phyloP scores from a whole-genome alignment of 1,139 yeast genomes.

The Taphrina confusa region DNA sequence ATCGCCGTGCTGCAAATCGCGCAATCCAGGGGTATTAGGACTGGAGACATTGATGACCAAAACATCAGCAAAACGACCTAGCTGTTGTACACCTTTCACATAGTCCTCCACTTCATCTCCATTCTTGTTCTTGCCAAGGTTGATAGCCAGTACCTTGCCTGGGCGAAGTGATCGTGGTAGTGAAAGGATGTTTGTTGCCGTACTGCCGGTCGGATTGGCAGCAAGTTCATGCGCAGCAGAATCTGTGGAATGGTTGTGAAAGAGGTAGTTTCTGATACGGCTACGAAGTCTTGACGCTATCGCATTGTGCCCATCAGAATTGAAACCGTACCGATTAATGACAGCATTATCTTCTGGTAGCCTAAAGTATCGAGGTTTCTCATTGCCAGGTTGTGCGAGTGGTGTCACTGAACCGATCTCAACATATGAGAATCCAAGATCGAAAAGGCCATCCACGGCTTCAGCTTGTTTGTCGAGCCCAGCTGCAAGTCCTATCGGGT shows the following conservation, averaged over 20 bases:
- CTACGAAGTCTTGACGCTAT: conserved; percentile 66
- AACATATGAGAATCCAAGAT: conserved; percentile 81
- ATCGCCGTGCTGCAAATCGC: conserved; percentile 78
- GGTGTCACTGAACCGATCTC: conserved; percentile 96
- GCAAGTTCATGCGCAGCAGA: conserved; percentile 34
- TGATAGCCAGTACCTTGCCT: conserved; percentile 72
- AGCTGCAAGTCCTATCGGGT: conserved; percentile 92
- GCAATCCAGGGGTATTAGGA: conserved; percentile 93
- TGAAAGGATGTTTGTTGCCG: conserved; percentile 41
- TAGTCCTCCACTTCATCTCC: conserved; percentile 91
- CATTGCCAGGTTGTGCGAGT: conserved; percentile 80
- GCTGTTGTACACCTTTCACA: conserved; percentile 73
- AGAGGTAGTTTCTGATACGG: conserved; percentile 53
- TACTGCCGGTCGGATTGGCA: conserved; percentile 36
- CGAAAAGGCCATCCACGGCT: conserved; percentile 79
- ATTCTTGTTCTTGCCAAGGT: conserved; percentile 85
- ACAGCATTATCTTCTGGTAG: conserved; percentile 83
- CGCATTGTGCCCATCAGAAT: conserved; percentile 79
- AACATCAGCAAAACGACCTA: conserved; percentile 85
- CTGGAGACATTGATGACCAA: conserved; percentile 90
- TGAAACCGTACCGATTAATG: conserved; percentile 91
- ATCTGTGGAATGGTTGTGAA: conserved; percentile 6
- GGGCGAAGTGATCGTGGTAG: conserved; percentile 60
- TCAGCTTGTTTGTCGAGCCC: conserved; percentile 95
- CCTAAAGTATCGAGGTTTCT: conserved; percentile 85